Evolutionary conservation across 2,329 filamentous ascomycete species (phyloP), one percentile per base, ranked within the genome.

Genomic region (Sphaceloma murrayae): DNA sequence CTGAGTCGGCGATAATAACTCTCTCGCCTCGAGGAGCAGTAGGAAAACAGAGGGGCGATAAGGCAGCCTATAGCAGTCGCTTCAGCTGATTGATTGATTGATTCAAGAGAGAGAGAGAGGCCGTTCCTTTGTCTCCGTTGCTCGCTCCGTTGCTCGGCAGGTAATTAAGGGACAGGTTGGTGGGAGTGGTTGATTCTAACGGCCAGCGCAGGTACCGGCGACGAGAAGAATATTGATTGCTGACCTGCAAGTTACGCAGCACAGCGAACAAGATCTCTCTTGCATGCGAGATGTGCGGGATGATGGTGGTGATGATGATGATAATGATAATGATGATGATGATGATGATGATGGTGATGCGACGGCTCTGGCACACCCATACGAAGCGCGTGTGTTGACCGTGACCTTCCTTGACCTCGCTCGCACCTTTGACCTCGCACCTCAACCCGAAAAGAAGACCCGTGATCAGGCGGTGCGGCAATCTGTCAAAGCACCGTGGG

Each of bases 91-190:
- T 26, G 34, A 38, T 22, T 13, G n/a, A 17, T n/a, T 21, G 34
- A 38, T 38, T 40, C 36, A 26, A 40, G 36, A 26, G 36, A n/a
- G n/a, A n/a, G n/a, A n/a, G n/a, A n/a, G n/a, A n/a, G n/a, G n/a
- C n/a, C n/a, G n/a, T n/a, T 16, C 36, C 36, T 13, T 40, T 40
- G 21, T 16, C 21, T 29, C 17, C 29, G 21, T 40, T n/a, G n/a
- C n/a, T n/a, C n/a, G n/a, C 36, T 40, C 32, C 42, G 42, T 45
- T 45, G 22, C 31, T 45, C 42, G 42, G 42, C 42, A 45, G 30
- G 29, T 45, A 31, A 45, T 34, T 21, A 45, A 45, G 42, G 42
- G 42, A 45, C 21, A 18, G 31, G 21, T 30, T 43, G 24, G 14
- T 13, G 27, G 21, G 14, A 34, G 27, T 29, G 22, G 18, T 34